Base-by-base conservation (phyloP, 352 stramenopile genomes). In the Phytophthora ramorum region DNA sequence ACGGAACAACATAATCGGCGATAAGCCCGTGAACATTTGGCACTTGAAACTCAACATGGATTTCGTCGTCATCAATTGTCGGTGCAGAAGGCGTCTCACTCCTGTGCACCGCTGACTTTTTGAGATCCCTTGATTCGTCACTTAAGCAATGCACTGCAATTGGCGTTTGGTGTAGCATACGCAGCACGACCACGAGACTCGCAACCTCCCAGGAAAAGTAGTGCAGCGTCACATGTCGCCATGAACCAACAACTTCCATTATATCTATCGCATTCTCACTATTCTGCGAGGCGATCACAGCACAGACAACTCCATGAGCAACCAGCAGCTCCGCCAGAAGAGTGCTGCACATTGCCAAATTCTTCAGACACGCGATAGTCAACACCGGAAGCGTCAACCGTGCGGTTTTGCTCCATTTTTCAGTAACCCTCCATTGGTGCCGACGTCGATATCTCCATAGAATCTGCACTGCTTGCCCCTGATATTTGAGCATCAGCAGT, bases 31-130 rank as follows among this genome's bases (percentile, higher is more conserved):
- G 44, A 17, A 64, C 40, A n/a, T n/a, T 59, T 16, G 65, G 65
- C 24, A 69, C 10, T 24, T 69, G 58, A 44, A 73, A 73, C 30
- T 55, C 50, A 45, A 72, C 12, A 12, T 69, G 65, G 30, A 73
- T 56, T 13, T 65, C 65, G 32, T 22, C 41, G 24, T 41, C 35
- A 37, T 73, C 51, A 22, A 56, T 40, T 46, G 22, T 35, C 17
- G 50, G 43, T 34, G 58, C 50, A 30, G 52, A 56, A 30, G 44
- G 46, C n/a, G 14, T 50, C 34, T 57, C 8, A 7, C 0, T 47
- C 16, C 35, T 13, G 24, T 37, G 14, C 2, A 19, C 16, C 22
- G 26, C 22, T 26, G 20, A 16, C 16, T 32, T 52, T 22, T 46
- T 13, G 37, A 16, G 7, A 41, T 24, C 32, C 7, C 7, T 56